Percentiles rank a stretch among this genome's conserved stretches.
phyloP scores from a whole-genome alignment of 2,329 filamentous ascomycete genomes.

The Meredithiella fracta region DNA sequence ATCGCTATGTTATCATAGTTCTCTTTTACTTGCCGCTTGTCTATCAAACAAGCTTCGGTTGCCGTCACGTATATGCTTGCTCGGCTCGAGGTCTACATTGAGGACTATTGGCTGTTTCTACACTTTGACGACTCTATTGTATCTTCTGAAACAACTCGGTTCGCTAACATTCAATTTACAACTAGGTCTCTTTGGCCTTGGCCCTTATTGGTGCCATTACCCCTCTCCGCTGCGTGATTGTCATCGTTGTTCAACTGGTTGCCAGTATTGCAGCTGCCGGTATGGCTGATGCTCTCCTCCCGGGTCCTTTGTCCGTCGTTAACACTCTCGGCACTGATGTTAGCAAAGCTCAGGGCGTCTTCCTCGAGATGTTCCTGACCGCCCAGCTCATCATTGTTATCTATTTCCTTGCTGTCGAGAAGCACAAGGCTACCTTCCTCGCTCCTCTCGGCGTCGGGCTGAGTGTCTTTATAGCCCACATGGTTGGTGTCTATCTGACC shows the following conservation, averaged over 20 bases:
- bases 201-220: slow-evolving; percentile 40
- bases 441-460: slow-evolving; percentile 58
- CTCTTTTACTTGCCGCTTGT: slow-evolving; percentile 6
- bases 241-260: slow-evolving; percentile 40
- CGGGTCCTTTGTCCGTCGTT: slow-evolving; percentile 35
- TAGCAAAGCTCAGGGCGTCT: slow-evolving; percentile 40
- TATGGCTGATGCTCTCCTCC: slow-evolving; percentile 40
- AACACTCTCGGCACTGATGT: slow-evolving; percentile 38
- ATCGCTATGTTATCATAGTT: slow-evolving; percentile 1
- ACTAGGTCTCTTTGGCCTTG: slow-evolving; percentile 39
- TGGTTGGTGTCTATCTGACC: slow-evolving; percentile 30
- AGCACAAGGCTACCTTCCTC: slow-evolving; percentile 55
- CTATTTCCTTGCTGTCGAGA: slow-evolving; percentile 55
- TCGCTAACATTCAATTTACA: background rate
- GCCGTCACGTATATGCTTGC: background rate
- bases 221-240: slow-evolving; percentile 32
- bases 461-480: slow-evolving; percentile 45
- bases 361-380: slow-evolving; percentile 52
- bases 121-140: background rate
- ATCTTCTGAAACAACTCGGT: slow-evolving; percentile 2
- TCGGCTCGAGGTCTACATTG: background rate
- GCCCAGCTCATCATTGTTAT: slow-evolving; percentile 46
- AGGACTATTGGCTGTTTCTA: background rate
- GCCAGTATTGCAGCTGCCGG: slow-evolving; percentile 43
- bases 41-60: slow-evolving; percentile 1